Evolutionary conservation across 768 basidiomycete genomes (phyloP).

Genomic region (Neoboletus magnificus): DNA sequence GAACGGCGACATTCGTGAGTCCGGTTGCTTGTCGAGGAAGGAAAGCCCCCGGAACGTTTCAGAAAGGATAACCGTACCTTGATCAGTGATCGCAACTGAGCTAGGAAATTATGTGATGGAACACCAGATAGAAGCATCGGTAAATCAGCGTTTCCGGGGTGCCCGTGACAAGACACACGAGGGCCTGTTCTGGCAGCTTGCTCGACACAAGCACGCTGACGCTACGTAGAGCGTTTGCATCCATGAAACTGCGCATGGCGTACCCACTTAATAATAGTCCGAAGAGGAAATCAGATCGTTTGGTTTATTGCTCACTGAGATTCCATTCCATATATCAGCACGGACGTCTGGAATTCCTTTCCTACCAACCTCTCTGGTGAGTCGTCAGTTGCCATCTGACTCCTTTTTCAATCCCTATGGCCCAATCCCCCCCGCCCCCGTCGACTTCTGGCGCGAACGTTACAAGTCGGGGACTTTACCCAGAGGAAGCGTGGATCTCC

Average conservation of each 20-base stretch:
- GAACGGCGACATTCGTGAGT: background rate
- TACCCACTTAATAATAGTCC: background rate
- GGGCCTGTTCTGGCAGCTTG: background rate
- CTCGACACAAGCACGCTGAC: background rate
- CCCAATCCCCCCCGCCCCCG: background rate
- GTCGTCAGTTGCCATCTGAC: background rate
- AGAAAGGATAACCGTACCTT: background rate
- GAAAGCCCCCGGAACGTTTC: background rate
- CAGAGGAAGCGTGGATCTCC: slow-evolving; percentile 18
- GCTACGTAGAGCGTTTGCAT: background rate
- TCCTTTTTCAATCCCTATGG: background rate
- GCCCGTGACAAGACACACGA: background rate
- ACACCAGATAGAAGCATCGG: background rate
- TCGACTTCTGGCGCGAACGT: background rate
- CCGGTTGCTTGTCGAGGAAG: background rate
- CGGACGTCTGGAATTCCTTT: background rate
- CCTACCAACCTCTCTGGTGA: background rate
- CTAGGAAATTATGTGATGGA: background rate
- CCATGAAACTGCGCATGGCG: background rate
- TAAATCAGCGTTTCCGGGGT: background rate
- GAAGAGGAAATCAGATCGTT: background rate
- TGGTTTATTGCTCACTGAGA: too few species aligned
- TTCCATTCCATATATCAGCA: slow-evolving; percentile 8
- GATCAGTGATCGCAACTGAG: background rate
- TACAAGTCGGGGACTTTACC: background rate